phyloP scores from a whole-genome alignment of 371 early-diverging fungal species.

The Mortierella sp. region DNA sequence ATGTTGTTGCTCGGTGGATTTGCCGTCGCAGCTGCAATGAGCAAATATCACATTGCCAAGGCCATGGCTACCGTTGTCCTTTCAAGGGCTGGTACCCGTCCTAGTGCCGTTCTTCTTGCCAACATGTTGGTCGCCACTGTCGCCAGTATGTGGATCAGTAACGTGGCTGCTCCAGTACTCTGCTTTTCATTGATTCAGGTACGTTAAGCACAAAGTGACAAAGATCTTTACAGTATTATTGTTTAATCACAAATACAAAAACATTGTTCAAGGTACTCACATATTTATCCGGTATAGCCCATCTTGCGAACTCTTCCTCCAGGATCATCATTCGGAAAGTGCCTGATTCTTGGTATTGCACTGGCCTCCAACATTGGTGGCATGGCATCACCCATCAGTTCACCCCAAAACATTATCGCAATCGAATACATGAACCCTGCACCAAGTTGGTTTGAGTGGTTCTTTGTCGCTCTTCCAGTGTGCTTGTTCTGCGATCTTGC shows the following conservation, averaged over 20 bases:
- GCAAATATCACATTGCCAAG: slow-evolving; percentile 94
- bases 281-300: slow-evolving; percentile 61
- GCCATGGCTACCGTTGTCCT: slow-evolving; percentile 89
- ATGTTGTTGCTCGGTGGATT: slow-evolving; percentile 97
- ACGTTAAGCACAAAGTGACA: slow-evolving; percentile 10
- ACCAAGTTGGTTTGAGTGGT: slow-evolving; percentile 92
- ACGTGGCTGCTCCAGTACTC: slow-evolving; percentile 97
- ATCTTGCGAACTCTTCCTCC: slow-evolving; percentile 84
- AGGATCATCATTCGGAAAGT: slow-evolving; percentile 80
- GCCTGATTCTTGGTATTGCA: slow-evolving; percentile 94
- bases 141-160: slow-evolving; percentile 97
- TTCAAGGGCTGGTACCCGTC: slow-evolving; percentile 89
- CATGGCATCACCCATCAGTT: slow-evolving; percentile 97
- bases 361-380: slow-evolving; percentile 96
- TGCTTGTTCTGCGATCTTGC: slow-evolving; percentile 77
- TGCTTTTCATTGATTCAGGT: slow-evolving; percentile 95
- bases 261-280: slow-evolving; percentile 3
- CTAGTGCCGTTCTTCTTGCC: slow-evolving; percentile 86
- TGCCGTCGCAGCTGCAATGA: slow-evolving; percentile 92
- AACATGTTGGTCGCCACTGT: slow-evolving; percentile 96
- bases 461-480: slow-evolving; percentile 82
- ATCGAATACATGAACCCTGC: slow-evolving; percentile 87
- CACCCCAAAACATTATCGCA: slow-evolving; percentile 96
- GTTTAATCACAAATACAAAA: no score
- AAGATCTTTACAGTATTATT: neutral